phyloP scores from a whole-genome alignment of 306 rosid species.

The Lathyrus tuberosus region DNA sequence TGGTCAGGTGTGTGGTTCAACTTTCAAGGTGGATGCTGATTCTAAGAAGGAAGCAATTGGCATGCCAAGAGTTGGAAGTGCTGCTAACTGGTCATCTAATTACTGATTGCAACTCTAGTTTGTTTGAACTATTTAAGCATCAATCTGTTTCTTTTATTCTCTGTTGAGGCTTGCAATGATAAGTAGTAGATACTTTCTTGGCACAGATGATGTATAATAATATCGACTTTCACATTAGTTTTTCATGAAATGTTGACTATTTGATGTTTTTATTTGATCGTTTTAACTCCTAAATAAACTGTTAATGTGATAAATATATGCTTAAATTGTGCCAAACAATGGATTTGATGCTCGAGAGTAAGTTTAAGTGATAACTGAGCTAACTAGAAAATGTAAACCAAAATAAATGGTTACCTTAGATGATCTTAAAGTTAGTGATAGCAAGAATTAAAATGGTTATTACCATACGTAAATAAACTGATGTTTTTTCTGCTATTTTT shows the following conservation, averaged over 20 bases:
- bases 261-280: constrained; percentile 25
- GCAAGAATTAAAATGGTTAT: too few relatives aligned
- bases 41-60: constrained; percentile 74
- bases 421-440: too few relatives aligned
- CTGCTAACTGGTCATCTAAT: constrained; percentile 90
- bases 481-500: too few relatives aligned
- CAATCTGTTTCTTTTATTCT: constrained; percentile 21
- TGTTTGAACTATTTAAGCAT: constrained; percentile 20
- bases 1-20: constrained; percentile 82
- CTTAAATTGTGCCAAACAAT: background rate
- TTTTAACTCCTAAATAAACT: background rate
- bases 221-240: constrained; percentile 33
- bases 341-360: background rate
- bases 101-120: constrained; percentile 49
- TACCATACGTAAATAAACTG: too few relatives aligned
- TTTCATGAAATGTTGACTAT: background rate
- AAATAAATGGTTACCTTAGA: too few relatives aligned
- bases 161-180: constrained; percentile 30
- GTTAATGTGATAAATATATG: constrained; percentile 8
- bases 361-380: too few relatives aligned
- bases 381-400: too few relatives aligned
- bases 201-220: constrained; percentile 54
- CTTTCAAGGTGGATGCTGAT: constrained; percentile 75
- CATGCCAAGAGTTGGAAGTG: constrained; percentile 97
- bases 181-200: constrained; percentile 44